phyloP scores from a whole-genome alignment of 305 asterid species.

The Withania somnifera region DNA sequence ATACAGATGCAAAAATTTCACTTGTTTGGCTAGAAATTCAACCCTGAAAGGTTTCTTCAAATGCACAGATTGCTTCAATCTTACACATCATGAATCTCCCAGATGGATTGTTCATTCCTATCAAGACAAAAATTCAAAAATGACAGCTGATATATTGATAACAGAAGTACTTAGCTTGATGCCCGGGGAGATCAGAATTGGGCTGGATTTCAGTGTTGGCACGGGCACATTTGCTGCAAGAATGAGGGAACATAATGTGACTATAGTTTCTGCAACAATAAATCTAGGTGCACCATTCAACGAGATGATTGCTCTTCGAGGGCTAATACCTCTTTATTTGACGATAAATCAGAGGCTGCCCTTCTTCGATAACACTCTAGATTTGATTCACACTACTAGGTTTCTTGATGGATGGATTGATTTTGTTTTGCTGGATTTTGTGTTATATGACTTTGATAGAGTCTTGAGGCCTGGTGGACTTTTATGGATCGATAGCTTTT shows the following conservation, averaged over 20 bases:
- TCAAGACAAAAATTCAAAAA: conserved; percentile 18
- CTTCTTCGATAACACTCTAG: conserved; percentile 50
- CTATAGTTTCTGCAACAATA: conserved; percentile 38
- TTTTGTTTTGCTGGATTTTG: conserved; percentile 39
- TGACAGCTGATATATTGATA: conserved; percentile 37
- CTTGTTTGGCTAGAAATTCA: conserved; percentile 30
- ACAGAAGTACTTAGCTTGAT: conserved; percentile 40
- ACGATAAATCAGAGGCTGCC: conserved; percentile 58
- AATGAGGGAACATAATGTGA: conserved; percentile 45
- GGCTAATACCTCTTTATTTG: conserved; percentile 48
- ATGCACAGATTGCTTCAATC: conserved; percentile 53
- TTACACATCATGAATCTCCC: conserved; percentile 32
- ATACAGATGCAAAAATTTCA: conserved; percentile 47
- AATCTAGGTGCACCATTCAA: conserved; percentile 59
- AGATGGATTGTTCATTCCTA: conserved; percentile 37
- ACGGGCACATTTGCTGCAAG: conserved; percentile 58
- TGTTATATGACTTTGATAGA: conserved; percentile 57
- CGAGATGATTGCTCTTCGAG: conserved; percentile 49
- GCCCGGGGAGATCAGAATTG: conserved; percentile 39
- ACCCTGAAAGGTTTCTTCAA: conserved; percentile 44
- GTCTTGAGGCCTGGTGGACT: conserved; percentile 63
- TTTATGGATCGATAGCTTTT: conserved; percentile 56
- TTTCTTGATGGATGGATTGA: conserved; percentile 63
- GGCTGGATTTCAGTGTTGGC: conserved; percentile 53
- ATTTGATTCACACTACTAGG: conserved; percentile 52